phyloP scores from a whole-genome alignment of 2,329 filamentous ascomycete genomes.

The Monosporascus ibericus region DNA sequence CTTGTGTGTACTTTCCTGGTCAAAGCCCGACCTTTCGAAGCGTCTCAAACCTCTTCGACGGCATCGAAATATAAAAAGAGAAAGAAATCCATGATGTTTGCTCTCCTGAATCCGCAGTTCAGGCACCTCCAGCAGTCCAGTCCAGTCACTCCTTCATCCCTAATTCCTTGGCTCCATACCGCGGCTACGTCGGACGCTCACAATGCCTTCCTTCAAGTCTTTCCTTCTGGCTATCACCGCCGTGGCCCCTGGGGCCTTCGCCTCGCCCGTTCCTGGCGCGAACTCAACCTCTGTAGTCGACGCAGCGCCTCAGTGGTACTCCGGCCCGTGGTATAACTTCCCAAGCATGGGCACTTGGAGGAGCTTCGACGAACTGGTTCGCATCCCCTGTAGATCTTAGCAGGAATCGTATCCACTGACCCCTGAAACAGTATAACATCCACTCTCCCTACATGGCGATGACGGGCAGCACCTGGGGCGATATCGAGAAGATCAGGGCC shows the following conservation, averaged over 20 bases:
- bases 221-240: background rate
- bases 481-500: background rate
- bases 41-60: too few relatives aligned
- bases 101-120: too few relatives aligned
- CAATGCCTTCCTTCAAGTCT: conserved; percentile 1
- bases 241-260: background rate
- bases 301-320: background rate
- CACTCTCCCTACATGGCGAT: background rate
- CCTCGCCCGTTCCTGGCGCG: background rate
- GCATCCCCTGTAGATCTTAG: background rate
- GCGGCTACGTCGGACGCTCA: background rate
- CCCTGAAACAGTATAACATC: background rate
- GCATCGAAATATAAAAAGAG: too few relatives aligned
- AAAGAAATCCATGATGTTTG: too few relatives aligned
- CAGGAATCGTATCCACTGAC: background rate
- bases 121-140: too few relatives aligned
- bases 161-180: too few relatives aligned
- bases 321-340: background rate
- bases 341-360: background rate
- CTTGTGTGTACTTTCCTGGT: too few relatives aligned
- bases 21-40: too few relatives aligned
- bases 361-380: background rate
- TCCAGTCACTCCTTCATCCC: too few relatives aligned
- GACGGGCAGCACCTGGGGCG: background rate
- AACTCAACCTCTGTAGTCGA: background rate